Conservation (phyloP, 192 early-diverging fungal genomes). For the Blastocladiella britannica region DNA sequence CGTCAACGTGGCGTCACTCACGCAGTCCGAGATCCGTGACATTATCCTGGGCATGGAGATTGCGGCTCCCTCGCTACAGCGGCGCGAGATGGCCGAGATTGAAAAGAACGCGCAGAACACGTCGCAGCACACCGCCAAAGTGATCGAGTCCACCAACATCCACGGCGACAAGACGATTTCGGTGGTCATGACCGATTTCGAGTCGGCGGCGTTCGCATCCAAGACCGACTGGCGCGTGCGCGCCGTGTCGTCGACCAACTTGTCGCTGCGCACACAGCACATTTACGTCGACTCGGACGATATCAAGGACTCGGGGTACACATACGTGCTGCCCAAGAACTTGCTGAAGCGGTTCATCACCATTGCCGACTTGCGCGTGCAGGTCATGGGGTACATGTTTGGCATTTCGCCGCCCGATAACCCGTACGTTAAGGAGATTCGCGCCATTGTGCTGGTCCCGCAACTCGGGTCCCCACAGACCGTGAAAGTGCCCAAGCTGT, state of each 20-base stretch:
- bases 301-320: conserved; percentile 82
- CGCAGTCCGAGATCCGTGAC: conserved; percentile 90
- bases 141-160: conserved; percentile 88
- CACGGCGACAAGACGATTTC: conserved; percentile 97
- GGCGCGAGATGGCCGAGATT: conserved; percentile 94
- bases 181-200: conserved; percentile 92
- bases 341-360: conserved; percentile 90
- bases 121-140: conserved; percentile 81
- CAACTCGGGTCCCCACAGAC: conserved; percentile 95
- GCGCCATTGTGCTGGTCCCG: conserved; percentile 80
- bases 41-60: conserved; percentile 99
- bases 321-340: conserved; percentile 95
- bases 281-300: conserved; percentile 92
- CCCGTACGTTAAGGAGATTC: conserved; percentile 88
- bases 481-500: conserved; percentile 66
- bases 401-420: conserved; percentile 75
- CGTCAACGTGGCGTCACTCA: conserved; percentile 90
- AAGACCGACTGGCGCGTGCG: conserved; percentile 98
- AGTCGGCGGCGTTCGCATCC: conserved; percentile 88
- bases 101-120: conserved; percentile 88
- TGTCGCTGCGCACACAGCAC: conserved; percentile 86
- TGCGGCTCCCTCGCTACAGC: conserved; percentile 80
- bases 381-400: conserved; percentile 88
- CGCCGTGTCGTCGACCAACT: conserved; percentile 88
- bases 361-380: conserved; percentile 79